These are phyloP conservation scores for Nannizziopsis arthrosporioides DNA, from an alignment of 2,329 filamentous ascomycete species.

Conservation along the genomic window DNA sequence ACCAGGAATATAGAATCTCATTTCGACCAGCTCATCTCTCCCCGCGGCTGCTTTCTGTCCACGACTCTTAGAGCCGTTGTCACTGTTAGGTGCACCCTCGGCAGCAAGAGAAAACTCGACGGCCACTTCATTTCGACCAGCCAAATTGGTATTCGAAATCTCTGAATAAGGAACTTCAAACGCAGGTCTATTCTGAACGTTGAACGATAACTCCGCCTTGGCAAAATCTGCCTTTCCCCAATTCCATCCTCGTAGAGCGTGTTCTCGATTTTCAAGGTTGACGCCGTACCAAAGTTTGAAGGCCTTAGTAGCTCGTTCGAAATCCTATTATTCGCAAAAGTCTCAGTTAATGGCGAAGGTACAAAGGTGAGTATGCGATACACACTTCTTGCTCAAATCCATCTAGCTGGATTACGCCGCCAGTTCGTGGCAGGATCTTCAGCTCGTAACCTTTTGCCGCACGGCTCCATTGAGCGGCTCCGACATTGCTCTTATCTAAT, in stretches of 20 bases:
- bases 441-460: slow-evolving; percentile 87
- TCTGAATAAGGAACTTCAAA: slow-evolving; percentile 97
- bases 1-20: slow-evolving; percentile 97
- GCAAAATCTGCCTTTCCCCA: slow-evolving; percentile 98
- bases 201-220: slow-evolving; percentile 90
- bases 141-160: slow-evolving; percentile 93
- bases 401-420: slow-evolving; percentile 82
- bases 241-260: slow-evolving; percentile 93
- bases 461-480: slow-evolving; percentile 83
- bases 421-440: slow-evolving; percentile 75
- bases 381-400: slow-evolving; percentile 75
- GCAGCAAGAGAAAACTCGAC: slow-evolving; percentile 78
- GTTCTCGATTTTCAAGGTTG: slow-evolving; percentile 82
- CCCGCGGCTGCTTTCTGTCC: slow-evolving; percentile 85
- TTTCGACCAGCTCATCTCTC: slow-evolving; percentile 88
- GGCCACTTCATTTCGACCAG: slow-evolving; percentile 93
- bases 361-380: not conserved
- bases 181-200: slow-evolving; percentile 87
- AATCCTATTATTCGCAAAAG: slow-evolving; percentile 48
- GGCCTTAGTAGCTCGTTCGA: slow-evolving; percentile 77
- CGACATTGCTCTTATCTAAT: slow-evolving; percentile 74
- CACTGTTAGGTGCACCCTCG: slow-evolving; percentile 59
- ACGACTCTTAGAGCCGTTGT: slow-evolving; percentile 59
- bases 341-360: slow-evolving; percentile 14
- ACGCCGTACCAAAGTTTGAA: slow-evolving; percentile 99